Evolutionary conservation across 257 asterid species (phyloP).

Genomic region (Solanum lycopersicoides): DNA sequence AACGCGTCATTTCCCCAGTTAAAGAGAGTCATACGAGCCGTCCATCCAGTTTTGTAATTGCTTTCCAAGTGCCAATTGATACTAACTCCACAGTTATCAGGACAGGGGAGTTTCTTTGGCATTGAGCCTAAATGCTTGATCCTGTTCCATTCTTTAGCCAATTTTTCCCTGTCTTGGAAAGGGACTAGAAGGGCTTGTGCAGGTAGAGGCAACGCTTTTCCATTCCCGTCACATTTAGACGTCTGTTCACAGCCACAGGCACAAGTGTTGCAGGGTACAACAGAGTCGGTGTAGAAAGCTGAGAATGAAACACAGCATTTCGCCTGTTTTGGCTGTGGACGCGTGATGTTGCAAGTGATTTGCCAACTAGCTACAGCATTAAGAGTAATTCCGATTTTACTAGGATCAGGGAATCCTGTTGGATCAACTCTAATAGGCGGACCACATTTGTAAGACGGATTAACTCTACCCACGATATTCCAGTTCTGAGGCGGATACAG

Average conservation of each 20-base stretch:
- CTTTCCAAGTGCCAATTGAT: conserved; percentile 89
- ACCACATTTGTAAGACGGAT: conserved; percentile 66
- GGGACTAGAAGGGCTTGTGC: conserved; percentile 79
- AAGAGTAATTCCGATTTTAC: conserved; percentile 29
- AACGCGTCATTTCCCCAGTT: conserved; percentile 63
- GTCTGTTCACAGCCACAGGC: conserved; percentile 64
- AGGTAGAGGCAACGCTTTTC: conserved; percentile 37
- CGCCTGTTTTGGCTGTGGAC: conserved; percentile 44
- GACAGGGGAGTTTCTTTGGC: conserved; percentile 62
- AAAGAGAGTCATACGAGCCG: conserved; percentile 80
- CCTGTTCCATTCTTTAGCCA: conserved; percentile 53
- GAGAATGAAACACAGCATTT: conserved; percentile 88
- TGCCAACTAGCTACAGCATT: conserved; percentile 81
- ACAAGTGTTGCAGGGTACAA: conserved; percentile 72
- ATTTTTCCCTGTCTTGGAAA: conserved; percentile 40
- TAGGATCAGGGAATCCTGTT: conserved; percentile 60
- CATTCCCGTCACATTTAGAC: conserved; percentile 29
- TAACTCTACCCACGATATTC: conserved; percentile 48
- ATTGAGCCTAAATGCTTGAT: conserved; percentile 20
- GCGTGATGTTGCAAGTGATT: conserved; percentile 60
- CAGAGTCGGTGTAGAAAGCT: conserved; percentile 61
- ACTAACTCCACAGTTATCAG: conserved; percentile 89
- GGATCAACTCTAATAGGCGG: conserved; percentile 71
- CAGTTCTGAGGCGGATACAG: conserved; percentile 77
- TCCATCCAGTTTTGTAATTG: conserved; percentile 72